Evolutionary conservation across 257 asterid species (phyloP), one percentile per base, ranked within the genome.

Genomic region (Ajuga chamaepitys): DNA sequence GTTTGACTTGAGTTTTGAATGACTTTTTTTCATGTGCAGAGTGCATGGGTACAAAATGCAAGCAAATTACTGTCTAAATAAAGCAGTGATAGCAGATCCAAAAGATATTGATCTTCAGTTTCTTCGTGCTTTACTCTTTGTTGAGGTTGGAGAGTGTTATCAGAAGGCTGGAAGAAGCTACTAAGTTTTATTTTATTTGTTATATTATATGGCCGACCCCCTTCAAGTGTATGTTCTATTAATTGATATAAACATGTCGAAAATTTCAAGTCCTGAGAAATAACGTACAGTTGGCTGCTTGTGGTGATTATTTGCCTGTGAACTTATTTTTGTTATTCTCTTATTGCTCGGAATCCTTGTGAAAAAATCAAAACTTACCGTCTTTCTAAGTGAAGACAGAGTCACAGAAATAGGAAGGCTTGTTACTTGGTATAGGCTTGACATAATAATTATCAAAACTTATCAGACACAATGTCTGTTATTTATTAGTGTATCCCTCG

Each of bases 41-140:
- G 91, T 86, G 73, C 76, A 62, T 61, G 91, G 88, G 67, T 72
- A 89, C 80, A 85, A 67, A 47, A 77, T 78, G 70, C 93, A 84
- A 73, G 91, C 93, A 62, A 78, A 76, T 17, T 89, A 86, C 70
- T 83, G 92, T 70, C 88, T 89, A 58, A 75, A 68, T 65, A 89
- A 83, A 81, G 96, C 96, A 53, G 81, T 89, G 70, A 63, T 76
- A 72, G 96, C 94, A 64, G 93, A 86, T 71, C 95, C 96, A 3
- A 77, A 81, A 74, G 96, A 89, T 76, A 67, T 76, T 62, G 77
- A 66, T 65, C 87, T 89, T 67, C 84, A 63, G 72, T 76, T 70
- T 70, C 79, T 73, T 54, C 89, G 93, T 51, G 96, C 96, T 30
- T 79, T 81, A 28, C 80, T 86, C 59, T 86, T 78, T 67, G 62